Percentiles rank a stretch among this genome's conserved stretches.
Evolutionary conservation across 2,329 filamentous ascomycete genomes (phyloP).

Genomic region (Mycocentrospora acerina): DNA sequence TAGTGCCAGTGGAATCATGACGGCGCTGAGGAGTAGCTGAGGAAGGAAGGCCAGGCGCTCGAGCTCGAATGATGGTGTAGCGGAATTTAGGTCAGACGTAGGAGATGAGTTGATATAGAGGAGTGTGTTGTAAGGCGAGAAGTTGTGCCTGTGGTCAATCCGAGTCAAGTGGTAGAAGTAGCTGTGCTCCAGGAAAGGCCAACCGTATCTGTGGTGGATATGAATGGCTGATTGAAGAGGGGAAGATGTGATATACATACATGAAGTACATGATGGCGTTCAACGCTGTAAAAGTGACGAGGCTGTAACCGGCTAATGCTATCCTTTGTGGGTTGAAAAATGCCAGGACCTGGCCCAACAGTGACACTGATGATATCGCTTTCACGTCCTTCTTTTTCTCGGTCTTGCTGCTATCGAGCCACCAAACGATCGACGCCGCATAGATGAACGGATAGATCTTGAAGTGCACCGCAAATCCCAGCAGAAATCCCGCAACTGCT

Average conservation of each 20-base stretch:
- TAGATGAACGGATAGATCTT: conserved; percentile 99
- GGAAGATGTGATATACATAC: conserved; percentile 49
- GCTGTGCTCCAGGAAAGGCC: conserved; percentile 82
- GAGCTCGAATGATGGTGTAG: conserved; percentile 50
- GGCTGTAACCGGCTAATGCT: conserved; percentile 62
- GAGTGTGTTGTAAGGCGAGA: conserved; percentile 91
- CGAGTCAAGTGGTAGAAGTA: conserved; percentile 91
- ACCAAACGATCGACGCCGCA: conserved; percentile 77
- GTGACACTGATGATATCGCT: conserved; percentile 12
- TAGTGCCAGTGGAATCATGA: conserved; percentile 73
- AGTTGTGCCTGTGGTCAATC: conserved; percentile 97
- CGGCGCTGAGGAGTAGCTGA: conserved; percentile 76
- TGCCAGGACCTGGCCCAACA: conserved; percentile 18
- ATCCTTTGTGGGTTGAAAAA: conserved; percentile 51
- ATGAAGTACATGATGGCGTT: conserved; percentile 78
- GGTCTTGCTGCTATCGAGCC: conserved; percentile 63
- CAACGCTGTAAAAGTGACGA: conserved; percentile 70
- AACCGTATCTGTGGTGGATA: conserved; percentile 62
- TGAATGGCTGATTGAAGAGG: background rate
- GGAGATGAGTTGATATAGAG: conserved; percentile 80
- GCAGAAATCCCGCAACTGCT: conserved; percentile 67
- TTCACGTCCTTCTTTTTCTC: conserved; percentile 3
- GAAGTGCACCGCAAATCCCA: conserved; percentile 89
- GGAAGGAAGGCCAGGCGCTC: conserved; percentile 88
- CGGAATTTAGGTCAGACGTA: conserved; percentile 22